Base-by-base conservation (phyloP, 495 filamentous ascomycete species). In the Daldinia childiae region DNA sequence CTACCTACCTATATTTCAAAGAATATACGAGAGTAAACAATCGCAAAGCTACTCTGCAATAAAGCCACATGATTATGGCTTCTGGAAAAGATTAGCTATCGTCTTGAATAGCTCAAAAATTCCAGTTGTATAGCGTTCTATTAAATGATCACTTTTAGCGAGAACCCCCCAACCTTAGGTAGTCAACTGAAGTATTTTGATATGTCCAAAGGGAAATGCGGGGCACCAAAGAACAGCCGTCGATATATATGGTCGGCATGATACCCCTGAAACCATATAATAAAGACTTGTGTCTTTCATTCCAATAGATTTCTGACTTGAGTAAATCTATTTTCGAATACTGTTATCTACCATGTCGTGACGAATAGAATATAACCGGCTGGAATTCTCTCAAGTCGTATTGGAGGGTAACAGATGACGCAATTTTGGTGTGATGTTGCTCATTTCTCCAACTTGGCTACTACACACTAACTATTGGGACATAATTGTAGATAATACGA, bases 371-470 rank as follows among this genome's bases (percentile, higher is more conserved):
- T 15, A 51, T 51, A 52, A 26, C 27, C 15, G 2, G 14, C 24
- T 56, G 2, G 1, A 6, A 0, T 12, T 56, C 52, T 26, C 12
- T n/a, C n/a, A 39, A 19, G 68, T 66, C 24, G 54, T 34, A 58
- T 50, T 11, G 30, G 36, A 48, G 26, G 38, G 64, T n/a, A 30
- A 52, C 29, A 29, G 24, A 74, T 74, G 64, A 71, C 69, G 72
- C 72, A 57, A 74, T 74, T 64, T 54, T 58, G 24, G 60, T 9
- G 41, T 32, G 32, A 43, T 54, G 64, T 74, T 68, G 72, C 68
- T 64, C 63, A 71, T 65, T 52, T 52, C 45, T 64, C 60, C 54
- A 58, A 66, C 32, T 3, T n/a, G 7, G 14, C 3, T 41, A 32
- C 38, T 41, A 17, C 1, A 64, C 19, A 24, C 9, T 1, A 12